Conservation (phyloP, 2,329 filamentous ascomycete genomes). For the Thelonectria olida region DNA sequence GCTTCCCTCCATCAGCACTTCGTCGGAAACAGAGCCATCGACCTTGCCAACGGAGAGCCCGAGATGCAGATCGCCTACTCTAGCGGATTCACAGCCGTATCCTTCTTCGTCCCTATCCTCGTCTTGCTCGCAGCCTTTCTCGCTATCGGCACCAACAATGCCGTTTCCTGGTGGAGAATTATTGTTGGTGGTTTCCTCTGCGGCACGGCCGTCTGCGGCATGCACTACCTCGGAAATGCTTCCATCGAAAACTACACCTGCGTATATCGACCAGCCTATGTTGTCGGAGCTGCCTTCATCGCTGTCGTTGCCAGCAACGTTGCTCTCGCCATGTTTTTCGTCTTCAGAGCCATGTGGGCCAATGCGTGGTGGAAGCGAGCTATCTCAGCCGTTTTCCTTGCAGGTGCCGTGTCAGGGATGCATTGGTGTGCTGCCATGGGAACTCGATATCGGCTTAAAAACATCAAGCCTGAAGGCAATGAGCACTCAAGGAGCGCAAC, state of each 20-base stretch:
- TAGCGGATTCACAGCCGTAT: conserved; percentile 75
- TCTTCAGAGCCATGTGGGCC: conserved; percentile 79
- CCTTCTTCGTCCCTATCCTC: conserved; percentile 81
- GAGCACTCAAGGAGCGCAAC: conserved; percentile 69
- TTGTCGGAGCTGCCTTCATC: conserved; percentile 76
- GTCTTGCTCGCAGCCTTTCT: conserved; percentile 79
- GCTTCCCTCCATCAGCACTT: conserved; percentile 44
- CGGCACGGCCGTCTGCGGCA: conserved; percentile 80
- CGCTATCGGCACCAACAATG: conserved; percentile 69
- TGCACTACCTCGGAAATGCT: conserved; percentile 90
- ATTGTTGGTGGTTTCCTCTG: conserved; percentile 72
- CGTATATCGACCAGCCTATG: conserved; percentile 65
- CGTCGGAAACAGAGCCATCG: conserved; percentile 82
- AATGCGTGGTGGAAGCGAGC: conserved; percentile 80
- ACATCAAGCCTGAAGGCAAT: conserved; percentile 47
- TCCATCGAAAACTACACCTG: conserved; percentile 82
- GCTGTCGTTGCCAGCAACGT: conserved; percentile 76
- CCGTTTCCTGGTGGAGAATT: conserved; percentile 66
- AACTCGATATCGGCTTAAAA: conserved; percentile 70
- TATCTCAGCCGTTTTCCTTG: conserved; percentile 73
- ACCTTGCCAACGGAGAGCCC: conserved; percentile 69
- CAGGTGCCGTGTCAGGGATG: conserved; percentile 85
- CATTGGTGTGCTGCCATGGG: conserved; percentile 83
- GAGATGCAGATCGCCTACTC: conserved; percentile 79
- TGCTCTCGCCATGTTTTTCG: conserved; percentile 80